phyloP scores from a whole-genome alignment of 2,329 filamentous ascomycete genomes.

The Harringtonia lauricola region DNA sequence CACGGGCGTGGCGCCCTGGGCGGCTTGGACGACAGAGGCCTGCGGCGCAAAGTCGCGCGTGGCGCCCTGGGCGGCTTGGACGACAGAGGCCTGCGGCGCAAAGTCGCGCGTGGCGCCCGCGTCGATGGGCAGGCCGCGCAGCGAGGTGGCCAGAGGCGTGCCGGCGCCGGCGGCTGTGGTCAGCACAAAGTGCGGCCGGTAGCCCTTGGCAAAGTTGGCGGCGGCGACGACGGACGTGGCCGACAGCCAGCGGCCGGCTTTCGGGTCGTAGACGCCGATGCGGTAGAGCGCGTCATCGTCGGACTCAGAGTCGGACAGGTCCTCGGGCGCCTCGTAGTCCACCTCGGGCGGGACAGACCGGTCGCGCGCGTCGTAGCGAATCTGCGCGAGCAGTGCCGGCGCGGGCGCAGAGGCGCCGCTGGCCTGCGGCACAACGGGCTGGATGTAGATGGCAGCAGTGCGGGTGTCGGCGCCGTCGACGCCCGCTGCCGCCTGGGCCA shows the following conservation, averaged over 20 bases:
- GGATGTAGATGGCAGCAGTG: conserved; percentile 42
- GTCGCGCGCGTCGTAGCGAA: conserved; percentile 40
- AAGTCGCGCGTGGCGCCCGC: conserved; percentile 55
- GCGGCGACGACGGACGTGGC: conserved; percentile 43
- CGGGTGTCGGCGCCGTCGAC: conserved; percentile 19
- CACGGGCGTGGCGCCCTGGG: conserved; percentile 41
- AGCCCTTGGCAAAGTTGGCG: conserved; percentile 51
- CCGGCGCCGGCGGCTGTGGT: conserved; percentile 27
- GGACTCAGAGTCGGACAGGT: conserved; percentile 22
- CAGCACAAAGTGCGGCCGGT: conserved; percentile 44
- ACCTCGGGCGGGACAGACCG: conserved; percentile 30
- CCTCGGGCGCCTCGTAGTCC: conserved; percentile 40
- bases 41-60: conserved; percentile 53
- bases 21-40: conserved; percentile 37
- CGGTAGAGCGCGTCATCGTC: conserved; percentile 35
- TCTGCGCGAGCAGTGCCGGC: conserved; percentile 35
- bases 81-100: conserved; percentile 45
- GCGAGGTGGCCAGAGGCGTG: conserved; percentile 21
- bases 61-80: conserved; percentile 35
- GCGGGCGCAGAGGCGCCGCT: conserved; percentile 20
- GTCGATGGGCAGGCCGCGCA: conserved; percentile 48
- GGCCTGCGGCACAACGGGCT: conserved; percentile 30
- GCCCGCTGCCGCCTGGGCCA: neutral
- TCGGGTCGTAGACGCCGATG: conserved; percentile 44
- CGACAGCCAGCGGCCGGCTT: conserved; percentile 35